A percentile compares a stretch with the other conserved stretches of the same genome.
Conservation (phyloP, 495 filamentous ascomycete species). For the Achaetomiella virescens region DNA sequence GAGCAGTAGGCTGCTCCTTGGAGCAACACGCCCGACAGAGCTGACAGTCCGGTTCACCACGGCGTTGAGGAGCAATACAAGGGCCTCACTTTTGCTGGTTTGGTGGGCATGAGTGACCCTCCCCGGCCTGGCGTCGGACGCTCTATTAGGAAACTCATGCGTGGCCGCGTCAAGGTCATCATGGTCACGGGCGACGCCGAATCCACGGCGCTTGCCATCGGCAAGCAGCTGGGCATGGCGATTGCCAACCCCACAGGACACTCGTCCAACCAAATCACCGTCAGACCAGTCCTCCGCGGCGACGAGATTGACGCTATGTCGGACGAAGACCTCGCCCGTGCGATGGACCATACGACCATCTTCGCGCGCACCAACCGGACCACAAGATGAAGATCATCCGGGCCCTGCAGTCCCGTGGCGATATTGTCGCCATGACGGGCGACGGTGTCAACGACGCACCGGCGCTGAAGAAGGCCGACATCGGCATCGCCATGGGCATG, state of each 20-base stretch:
- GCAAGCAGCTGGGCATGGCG: conserved; percentile 87
- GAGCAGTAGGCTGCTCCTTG: conserved; percentile 16
- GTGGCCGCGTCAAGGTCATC: conserved; percentile 89
- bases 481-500: conserved; percentile 94
- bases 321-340: conserved; percentile 70
- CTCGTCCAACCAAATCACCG: conserved; percentile 37
- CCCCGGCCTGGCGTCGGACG: conserved; percentile 83
- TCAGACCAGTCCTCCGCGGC: conserved; percentile 73
- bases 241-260: conserved; percentile 44
- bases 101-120: conserved; percentile 96
- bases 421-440: conserved; percentile 98
- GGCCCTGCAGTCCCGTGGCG: conserved; percentile 85
- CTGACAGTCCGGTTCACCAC: conserved; percentile 36
- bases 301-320: conserved; percentile 90
- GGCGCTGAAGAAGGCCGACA: conserved; percentile 94
- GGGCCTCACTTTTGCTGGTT: conserved; percentile 79
- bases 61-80: conserved; percentile 68
- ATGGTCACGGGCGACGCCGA: conserved; percentile 99
- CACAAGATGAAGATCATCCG: conserved; percentile 96
- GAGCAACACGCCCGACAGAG: conserved; percentile 31
- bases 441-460: conserved; percentile 98
- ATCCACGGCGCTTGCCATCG: conserved; percentile 89
- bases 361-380: conserved; percentile 92
- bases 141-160: conserved; percentile 84
- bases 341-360: conserved; percentile 81